phyloP scores from a whole-genome alignment of 805 yeast species.

The Kregervanrija delftensis region DNA sequence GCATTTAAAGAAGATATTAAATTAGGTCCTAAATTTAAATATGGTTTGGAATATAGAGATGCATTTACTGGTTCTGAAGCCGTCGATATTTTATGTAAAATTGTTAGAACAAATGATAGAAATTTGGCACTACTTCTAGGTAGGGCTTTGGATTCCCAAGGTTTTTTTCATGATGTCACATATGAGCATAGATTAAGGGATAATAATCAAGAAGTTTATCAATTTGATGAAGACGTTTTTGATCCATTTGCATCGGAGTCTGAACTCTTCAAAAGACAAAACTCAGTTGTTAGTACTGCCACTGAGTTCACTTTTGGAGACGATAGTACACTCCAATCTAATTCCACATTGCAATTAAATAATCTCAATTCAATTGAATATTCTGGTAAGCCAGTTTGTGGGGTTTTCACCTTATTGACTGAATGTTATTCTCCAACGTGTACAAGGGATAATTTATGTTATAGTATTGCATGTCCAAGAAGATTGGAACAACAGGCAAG shows the following conservation, averaged over 20 bases:
- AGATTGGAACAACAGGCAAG: conserved; percentile 94
- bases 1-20: conserved; percentile 65
- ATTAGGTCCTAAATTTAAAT: conserved; percentile 75
- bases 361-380: conserved; percentile 1
- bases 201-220: conserved; percentile 80
- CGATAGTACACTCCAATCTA: conserved; percentile 1
- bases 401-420: conserved; percentile 86
- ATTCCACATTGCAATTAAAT: conserved; percentile 1
- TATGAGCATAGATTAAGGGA: conserved; percentile 91
- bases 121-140: conserved; percentile 85
- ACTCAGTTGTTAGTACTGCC: conserved; percentile 21
- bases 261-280: conserved; percentile 19
- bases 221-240: conserved; percentile 53
- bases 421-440: conserved; percentile 98
- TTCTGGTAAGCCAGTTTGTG: conserved; percentile 49
- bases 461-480: conserved; percentile 94
- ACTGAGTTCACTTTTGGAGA: conserved; percentile 10
- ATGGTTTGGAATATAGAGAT: conserved; percentile 86
- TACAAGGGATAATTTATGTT: conserved; percentile 79
- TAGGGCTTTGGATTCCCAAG: conserved; percentile 88
- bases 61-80: conserved; percentile 93
- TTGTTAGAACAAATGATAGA: conserved; percentile 85
- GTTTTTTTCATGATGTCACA: conserved; percentile 90
- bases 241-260: conserved; percentile 12
- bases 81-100: conserved; percentile 79